phyloP scores from a whole-genome alignment of 495 filamentous ascomycete species.

The Penicillium malachiteum region DNA sequence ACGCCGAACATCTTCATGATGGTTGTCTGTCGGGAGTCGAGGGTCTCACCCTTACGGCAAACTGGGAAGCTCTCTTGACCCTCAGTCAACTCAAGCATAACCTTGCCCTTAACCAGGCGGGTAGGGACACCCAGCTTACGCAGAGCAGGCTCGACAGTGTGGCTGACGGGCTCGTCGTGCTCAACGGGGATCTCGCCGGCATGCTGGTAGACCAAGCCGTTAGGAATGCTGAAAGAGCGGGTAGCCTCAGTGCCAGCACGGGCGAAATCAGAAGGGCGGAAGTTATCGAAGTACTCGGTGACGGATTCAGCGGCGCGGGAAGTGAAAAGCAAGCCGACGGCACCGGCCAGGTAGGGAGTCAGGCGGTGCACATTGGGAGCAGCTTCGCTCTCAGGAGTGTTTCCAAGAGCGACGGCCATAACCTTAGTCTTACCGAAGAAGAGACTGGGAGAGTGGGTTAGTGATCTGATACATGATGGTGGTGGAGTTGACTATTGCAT shows the following conservation, averaged over 20 bases:
- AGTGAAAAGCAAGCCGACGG: conserved; percentile 89
- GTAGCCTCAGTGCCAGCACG: conserved; percentile 77
- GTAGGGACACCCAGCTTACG: conserved; percentile 86
- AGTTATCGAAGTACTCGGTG: conserved; percentile 63
- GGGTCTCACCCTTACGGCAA: conserved; percentile 74
- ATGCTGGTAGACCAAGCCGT: conserved; percentile 71
- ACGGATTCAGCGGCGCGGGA: conserved; percentile 64
- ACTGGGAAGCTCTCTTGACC: conserved; percentile 66
- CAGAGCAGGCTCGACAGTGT: conserved; percentile 83
- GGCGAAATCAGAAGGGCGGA: conserved; percentile 76
- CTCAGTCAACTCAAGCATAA: conserved; percentile 74
- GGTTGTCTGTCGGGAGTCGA: conserved; percentile 87
- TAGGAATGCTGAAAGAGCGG: conserved; percentile 72
- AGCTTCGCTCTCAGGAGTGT: conserved; percentile 69
- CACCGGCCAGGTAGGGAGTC: conserved; percentile 68
- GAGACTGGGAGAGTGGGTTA: conserved; percentile 51
- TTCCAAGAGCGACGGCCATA: conserved; percentile 88
- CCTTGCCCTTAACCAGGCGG: conserved; percentile 80
- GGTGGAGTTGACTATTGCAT: neutral
- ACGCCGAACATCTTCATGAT: conserved; percentile 93
- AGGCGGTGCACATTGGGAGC: conserved; percentile 70
- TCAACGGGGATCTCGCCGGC: conserved; percentile 73
- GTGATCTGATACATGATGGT: conserved; percentile 4
- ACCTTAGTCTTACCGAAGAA: conserved; percentile 99
- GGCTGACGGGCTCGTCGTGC: conserved; percentile 81